phyloP scores from a whole-genome alignment of 2,329 filamentous ascomycete species.

The Rutstroemia sp. region DNA sequence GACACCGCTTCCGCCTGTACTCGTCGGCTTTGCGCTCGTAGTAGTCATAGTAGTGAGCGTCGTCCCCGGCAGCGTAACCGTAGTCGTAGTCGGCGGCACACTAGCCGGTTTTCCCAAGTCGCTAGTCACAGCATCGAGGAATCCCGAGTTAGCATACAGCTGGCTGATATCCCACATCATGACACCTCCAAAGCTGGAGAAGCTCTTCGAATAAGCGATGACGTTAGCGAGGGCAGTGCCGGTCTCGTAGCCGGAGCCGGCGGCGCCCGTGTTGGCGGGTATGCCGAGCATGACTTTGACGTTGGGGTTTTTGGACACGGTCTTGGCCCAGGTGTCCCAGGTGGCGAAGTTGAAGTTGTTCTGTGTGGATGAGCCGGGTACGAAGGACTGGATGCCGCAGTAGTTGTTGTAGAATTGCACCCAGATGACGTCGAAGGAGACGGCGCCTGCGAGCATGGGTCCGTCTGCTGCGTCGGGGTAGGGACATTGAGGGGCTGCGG shows the following conservation, averaged over 20 bases:
- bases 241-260: slow-evolving; percentile 48
- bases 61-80: slow-evolving; percentile 17
- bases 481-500: slow-evolving; percentile 60
- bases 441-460: slow-evolving; percentile 45
- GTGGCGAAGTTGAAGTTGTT: slow-evolving; percentile 53
- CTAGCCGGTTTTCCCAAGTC: slow-evolving; percentile 9
- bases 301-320: slow-evolving; percentile 46
- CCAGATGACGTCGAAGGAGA: slow-evolving; percentile 36
- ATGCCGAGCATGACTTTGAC: slow-evolving; percentile 57
- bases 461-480: slow-evolving; percentile 56
- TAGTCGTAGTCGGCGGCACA: slow-evolving; percentile 14
- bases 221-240: slow-evolving; percentile 40
- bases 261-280: slow-evolving; percentile 39
- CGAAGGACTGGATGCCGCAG: slow-evolving; percentile 51
- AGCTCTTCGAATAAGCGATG: slow-evolving; percentile 46
- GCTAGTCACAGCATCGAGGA: slow-evolving; percentile 31
- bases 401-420: slow-evolving; percentile 42
- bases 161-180: slow-evolving; percentile 66
- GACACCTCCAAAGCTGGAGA: slow-evolving; percentile 55
- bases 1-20: slow-evolving; percentile 1
- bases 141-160: slow-evolving; percentile 50
- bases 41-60: slow-evolving; percentile 16
- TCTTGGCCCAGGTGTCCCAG: slow-evolving; percentile 61
- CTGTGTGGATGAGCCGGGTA: slow-evolving; percentile 36
- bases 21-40: slow-evolving; percentile 15